These are phyloP conservation scores for Fraxinus anomala DNA, from an alignment of 257 asterid species.

Conservation along the genomic window DNA sequence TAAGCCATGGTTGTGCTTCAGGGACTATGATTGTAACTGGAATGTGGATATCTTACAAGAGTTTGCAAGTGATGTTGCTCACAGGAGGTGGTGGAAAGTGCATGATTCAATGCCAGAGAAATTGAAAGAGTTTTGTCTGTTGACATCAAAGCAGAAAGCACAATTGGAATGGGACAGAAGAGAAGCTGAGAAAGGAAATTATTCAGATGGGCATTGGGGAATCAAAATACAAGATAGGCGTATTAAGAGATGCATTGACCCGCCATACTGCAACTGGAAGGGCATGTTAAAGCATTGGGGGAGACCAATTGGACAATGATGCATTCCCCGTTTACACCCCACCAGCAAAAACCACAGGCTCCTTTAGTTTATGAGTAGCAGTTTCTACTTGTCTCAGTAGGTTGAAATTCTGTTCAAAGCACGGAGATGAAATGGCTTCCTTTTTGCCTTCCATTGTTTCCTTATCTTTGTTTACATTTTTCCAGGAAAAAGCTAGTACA, in stretches of 20 bases:
- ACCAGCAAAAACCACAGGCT: constrained; percentile 29
- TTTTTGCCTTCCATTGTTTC: not conserved
- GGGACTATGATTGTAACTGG: constrained; percentile 93
- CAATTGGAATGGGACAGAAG: constrained; percentile 87
- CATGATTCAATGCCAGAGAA: constrained; percentile 69
- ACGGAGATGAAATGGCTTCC: not conserved
- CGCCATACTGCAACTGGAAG: constrained; percentile 62
- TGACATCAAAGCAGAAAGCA: constrained; percentile 75
- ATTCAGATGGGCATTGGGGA: constrained; percentile 72
- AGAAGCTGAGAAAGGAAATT: constrained; percentile 59
- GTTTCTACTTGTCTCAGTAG: not conserved
- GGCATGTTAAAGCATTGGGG: constrained; percentile 80
- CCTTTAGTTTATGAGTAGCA: constrained; percentile 25
- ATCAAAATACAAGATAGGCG: constrained; percentile 48
- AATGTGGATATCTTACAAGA: constrained; percentile 75
- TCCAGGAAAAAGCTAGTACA: not conserved
- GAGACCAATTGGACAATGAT: constrained; percentile 66
- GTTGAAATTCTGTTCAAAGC: constrained; percentile 11
- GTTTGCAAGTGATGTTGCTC: constrained; percentile 86
- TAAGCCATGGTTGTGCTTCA: constrained; percentile 87
- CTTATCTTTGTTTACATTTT: not conserved
- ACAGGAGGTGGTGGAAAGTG: constrained; percentile 81
- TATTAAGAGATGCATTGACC: constrained; percentile 66
- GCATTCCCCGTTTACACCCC: constrained; percentile 44
- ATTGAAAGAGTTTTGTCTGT: constrained; percentile 57